Conservation (phyloP, 1,284 basidiomycete species). For the Omphalotus olearius region DNA sequence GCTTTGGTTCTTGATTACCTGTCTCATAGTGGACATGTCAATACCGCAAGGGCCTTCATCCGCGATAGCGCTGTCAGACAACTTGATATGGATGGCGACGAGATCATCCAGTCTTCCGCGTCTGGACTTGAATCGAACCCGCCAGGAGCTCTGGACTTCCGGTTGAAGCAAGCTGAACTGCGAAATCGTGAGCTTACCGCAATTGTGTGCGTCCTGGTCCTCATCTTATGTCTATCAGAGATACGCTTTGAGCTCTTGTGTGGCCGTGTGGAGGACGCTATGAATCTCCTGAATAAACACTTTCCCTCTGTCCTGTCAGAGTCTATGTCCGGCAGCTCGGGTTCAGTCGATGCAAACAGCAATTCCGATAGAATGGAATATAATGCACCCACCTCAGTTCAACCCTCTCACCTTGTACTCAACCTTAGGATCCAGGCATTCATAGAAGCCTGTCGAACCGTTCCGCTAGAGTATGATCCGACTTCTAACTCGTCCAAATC, state of each 20-base stretch:
- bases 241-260: conserved; percentile 62
- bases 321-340: conserved; percentile 11
- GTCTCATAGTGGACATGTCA: conserved; percentile 66
- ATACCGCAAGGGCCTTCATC: conserved; percentile 68
- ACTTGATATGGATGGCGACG: conserved; percentile 67
- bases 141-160: conserved; percentile 35
- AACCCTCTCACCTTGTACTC: conserved; percentile 70
- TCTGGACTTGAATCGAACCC: conserved; percentile 23
- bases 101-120: conserved; percentile 35
- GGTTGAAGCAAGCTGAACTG: conserved; percentile 43
- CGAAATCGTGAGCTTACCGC: conserved; percentile 57
- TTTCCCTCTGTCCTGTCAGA: conserved; percentile 65
- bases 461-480: conserved; percentile 46
- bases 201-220: background rate
- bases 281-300: conserved; percentile 55
- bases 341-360: conserved; percentile 9
- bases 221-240: conserved; percentile 37
- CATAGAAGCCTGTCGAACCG: conserved; percentile 75
- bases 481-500: conserved; percentile 20
- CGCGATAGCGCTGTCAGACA: conserved; percentile 58
- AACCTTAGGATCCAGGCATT: conserved; percentile 84
- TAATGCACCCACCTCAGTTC: conserved; percentile 53
- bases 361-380: conserved; percentile 34
- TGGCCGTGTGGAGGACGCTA: conserved; percentile 70
- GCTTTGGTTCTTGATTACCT: conserved; percentile 81